Conservation (phyloP, 106 monocot species). For the Dendrobium chrysotoxum region DNA sequence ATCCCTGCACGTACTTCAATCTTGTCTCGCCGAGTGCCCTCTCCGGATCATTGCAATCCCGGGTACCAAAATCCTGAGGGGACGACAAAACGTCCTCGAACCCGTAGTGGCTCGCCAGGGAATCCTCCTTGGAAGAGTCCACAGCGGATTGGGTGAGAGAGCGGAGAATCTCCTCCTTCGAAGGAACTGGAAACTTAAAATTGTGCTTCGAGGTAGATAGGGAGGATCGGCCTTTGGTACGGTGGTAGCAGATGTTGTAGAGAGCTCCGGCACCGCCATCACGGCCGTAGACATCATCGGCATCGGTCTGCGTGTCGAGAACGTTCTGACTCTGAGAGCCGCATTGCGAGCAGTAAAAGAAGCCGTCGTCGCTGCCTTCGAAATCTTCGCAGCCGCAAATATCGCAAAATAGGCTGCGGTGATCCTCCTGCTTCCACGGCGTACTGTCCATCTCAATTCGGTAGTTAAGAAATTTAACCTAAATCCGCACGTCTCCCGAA, state of each 20-base stretch:
- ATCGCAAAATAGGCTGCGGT: conserved; percentile 23
- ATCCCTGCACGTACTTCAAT: conserved; percentile 56
- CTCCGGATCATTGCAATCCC: conserved; percentile 12
- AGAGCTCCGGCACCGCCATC: conserved; percentile 9
- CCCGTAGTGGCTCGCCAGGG: not conserved
- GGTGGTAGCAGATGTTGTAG: conserved; percentile 29
- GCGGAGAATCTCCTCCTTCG: conserved; percentile 12
- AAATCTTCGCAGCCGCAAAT: conserved; percentile 32
- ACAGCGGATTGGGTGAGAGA: conserved; percentile 4
- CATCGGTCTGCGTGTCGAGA: conserved; percentile 22
- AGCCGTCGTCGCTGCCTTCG: conserved; percentile 39
- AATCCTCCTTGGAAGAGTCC: not conserved
- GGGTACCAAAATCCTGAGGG: conserved; percentile 31
- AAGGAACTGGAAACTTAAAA: not conserved
- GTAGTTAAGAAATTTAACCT: no score
- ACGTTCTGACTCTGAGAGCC: conserved; percentile 34
- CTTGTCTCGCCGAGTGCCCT: conserved; percentile 18
- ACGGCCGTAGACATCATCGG: conserved; percentile 22
- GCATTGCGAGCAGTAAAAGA: conserved; percentile 44
- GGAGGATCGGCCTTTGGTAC: not conserved
- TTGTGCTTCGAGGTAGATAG: not conserved
- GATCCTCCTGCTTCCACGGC: not conserved
- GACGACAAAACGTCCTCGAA: conserved; percentile 16
- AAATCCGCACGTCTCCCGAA: no score
- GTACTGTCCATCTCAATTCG: no score